Percentiles rank a stretch among this genome's conserved stretches.
phyloP scores from a whole-genome alignment of 768 basidiomycete genomes.

The Amanita subjunquillea region DNA sequence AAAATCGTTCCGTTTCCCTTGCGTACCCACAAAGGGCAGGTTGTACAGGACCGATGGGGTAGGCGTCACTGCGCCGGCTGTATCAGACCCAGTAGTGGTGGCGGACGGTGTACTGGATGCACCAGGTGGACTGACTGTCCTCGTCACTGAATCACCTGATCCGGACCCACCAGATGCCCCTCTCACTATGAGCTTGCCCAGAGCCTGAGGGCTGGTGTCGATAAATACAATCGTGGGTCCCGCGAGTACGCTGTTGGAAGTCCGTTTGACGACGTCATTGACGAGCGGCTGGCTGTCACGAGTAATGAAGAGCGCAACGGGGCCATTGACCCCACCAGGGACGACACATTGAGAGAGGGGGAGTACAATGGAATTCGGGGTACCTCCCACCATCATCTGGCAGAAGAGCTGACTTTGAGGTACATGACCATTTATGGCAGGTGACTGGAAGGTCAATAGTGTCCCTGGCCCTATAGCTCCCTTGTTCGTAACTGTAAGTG shows the following conservation, averaged over 20 bases:
- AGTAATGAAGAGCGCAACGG: slow-evolving; percentile 66
- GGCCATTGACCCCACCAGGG: slow-evolving; percentile 60
- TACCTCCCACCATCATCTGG: slow-evolving; percentile 67
- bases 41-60: slow-evolving; percentile 12
- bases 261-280: slow-evolving; percentile 51
- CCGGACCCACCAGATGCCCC: slow-evolving; percentile 9
- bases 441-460: slow-evolving; percentile 47
- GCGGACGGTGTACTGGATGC: slow-evolving; percentile 10
- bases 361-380: slow-evolving; percentile 42
- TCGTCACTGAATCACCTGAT: slow-evolving; percentile 12
- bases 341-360: slow-evolving; percentile 54
- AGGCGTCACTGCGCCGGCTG: slow-evolving; percentile 9
- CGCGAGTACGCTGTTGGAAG: slow-evolving; percentile 45
- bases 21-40: slow-evolving; percentile 12
- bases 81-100: slow-evolving; percentile 4
- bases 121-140: slow-evolving; percentile 20
- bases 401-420: slow-evolving; percentile 46
- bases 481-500: slow-evolving; percentile 54
- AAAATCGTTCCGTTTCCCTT: slow-evolving; percentile 27
- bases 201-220: slow-evolving; percentile 43
- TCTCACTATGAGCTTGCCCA: slow-evolving; percentile 30
- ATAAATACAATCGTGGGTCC: slow-evolving; percentile 65
- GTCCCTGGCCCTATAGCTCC: slow-evolving; percentile 48
- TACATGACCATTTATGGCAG: slow-evolving; percentile 38
- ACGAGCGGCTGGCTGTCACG: slow-evolving; percentile 49